Evolutionary conservation across 176 grass and related monocot genomes (phyloP), one percentile per base, ranked within the genome.

Genomic region (Carex littledalei): DNA sequence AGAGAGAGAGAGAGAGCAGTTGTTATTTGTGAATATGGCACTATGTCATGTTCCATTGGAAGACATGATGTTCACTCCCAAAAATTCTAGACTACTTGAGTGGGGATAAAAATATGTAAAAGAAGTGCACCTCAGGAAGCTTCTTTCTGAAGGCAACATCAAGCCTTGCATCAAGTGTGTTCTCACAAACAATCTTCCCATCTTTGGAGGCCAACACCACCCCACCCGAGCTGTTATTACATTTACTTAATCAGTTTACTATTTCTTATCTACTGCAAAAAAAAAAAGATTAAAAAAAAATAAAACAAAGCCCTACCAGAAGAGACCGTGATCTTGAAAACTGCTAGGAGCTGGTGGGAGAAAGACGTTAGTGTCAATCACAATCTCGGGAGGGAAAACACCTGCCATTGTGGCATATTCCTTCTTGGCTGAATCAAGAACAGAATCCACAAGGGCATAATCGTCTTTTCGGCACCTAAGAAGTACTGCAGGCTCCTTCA

Each of bases 91-190:
- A 18, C 5, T 6, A 50, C 57, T 50, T 76, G 21, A 32, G 37
- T 18, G 39, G 59, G 35, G 16, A 66, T 66, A 35, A 55, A 81
- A n/a, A 31, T 41, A 81, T 31, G 10, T 18, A 58, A 52, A 78
- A 78, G 52, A 8, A 16, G n/a, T 5, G 37, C 81, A 94, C 95
- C 92, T 94, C 91, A 10, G 92, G 95, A 56, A 98, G 86, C 86
- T 98, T 98, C 91, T 93, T 91, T 83, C 92, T 84, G 49, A 94
- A 98, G 26, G 84, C 88, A 61, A 94, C 79, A 83, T 94, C 89
- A 21, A 98, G 83, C 77, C 92, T 93, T 84, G 95, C 88, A 93
- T 98, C 95, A 61, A 98, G 87, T 60, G 92, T 98, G 85, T 98
- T 94, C 72, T 94, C 92, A 16, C 78, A 91, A 45, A 98, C 95